Conservation (phyloP, 2,329 filamentous ascomycete species). For the Acephala macrosclerotiorum region DNA sequence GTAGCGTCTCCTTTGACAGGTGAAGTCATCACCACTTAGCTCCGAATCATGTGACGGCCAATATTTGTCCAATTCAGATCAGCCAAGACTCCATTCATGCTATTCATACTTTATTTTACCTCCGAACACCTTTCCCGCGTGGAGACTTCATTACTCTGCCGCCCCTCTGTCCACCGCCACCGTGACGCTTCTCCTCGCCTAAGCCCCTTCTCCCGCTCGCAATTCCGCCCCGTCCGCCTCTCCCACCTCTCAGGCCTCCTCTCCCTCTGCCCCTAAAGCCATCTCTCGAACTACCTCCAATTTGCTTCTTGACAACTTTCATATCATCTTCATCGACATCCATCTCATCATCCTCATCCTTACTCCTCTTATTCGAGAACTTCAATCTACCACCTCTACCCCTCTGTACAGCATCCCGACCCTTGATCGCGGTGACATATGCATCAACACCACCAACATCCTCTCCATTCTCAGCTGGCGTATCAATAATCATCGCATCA, state of each 20-base stretch:
- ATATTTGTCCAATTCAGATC: not conserved
- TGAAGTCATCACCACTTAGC: slow-evolving; percentile 10
- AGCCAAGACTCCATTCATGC: not conserved
- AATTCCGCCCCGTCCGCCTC: slow-evolving; percentile 57
- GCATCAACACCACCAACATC: slow-evolving; percentile 67
- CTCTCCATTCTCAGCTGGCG: slow-evolving; percentile 50
- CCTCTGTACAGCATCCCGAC: slow-evolving; percentile 69
- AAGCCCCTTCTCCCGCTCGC: slow-evolving; percentile 56
- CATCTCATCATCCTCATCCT: slow-evolving; percentile 60
- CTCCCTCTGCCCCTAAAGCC: slow-evolving; percentile 45
- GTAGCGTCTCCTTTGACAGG: not conserved
- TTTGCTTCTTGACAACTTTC: slow-evolving; percentile 58
- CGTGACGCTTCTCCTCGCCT: slow-evolving; percentile 48
- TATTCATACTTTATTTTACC: slow-evolving; percentile 3
- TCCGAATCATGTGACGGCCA: not conserved
- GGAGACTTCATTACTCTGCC: slow-evolving; percentile 44
- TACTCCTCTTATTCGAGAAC: slow-evolving; percentile 70
- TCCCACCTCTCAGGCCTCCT: slow-evolving; percentile 46
- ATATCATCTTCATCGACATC: slow-evolving; percentile 56
- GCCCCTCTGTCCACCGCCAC: slow-evolving; percentile 30
- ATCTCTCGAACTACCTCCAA: slow-evolving; percentile 41
- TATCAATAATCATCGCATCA: slow-evolving; percentile 70
- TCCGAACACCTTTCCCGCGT: slow-evolving; percentile 31
- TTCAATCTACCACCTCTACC: slow-evolving; percentile 74
- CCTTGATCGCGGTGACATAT: slow-evolving; percentile 73